phyloP scores from a whole-genome alignment of 108 stramenopile genomes.

The Conticribra guillardii region DNA sequence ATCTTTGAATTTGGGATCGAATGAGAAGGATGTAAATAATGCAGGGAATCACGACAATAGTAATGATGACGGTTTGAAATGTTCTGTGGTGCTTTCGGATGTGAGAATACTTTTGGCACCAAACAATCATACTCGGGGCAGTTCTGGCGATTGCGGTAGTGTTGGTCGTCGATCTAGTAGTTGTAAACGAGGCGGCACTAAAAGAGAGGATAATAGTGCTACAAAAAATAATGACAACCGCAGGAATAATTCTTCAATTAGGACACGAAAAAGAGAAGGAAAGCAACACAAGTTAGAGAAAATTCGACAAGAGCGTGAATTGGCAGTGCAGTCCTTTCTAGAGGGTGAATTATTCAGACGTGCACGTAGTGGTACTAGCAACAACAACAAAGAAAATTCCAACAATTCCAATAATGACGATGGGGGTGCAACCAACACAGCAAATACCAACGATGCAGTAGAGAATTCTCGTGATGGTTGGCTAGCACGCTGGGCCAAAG shows the following conservation, averaged over 20 bases:
- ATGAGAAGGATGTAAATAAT: background rate
- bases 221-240: conserved; percentile 93
- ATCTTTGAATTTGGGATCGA: too few species aligned
- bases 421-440: too few species aligned
- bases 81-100: conserved; percentile 68
- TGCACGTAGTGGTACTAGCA: conserved; percentile 4
- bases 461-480: background rate
- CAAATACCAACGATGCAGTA: too few species aligned
- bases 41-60: background rate
- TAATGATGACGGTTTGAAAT: conserved; percentile 12
- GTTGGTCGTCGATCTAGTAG: background rate
- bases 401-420: too few species aligned
- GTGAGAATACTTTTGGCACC: conserved; percentile 74
- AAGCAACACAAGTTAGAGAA: too few species aligned
- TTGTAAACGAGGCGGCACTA: background rate
- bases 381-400: background rate
- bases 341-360: conserved; percentile 29
- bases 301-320: conserved; percentile 6
- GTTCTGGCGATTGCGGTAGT: too few species aligned
- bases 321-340: conserved; percentile 29
- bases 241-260: too few species aligned
- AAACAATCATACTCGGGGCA: conserved; percentile 14
- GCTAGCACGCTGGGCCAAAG: conserved; percentile 14
- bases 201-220: conserved; percentile 79
- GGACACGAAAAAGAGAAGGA: too few species aligned